Conservation (phyloP, 148 eudicot species). For the Spergularia bocconei region DNA sequence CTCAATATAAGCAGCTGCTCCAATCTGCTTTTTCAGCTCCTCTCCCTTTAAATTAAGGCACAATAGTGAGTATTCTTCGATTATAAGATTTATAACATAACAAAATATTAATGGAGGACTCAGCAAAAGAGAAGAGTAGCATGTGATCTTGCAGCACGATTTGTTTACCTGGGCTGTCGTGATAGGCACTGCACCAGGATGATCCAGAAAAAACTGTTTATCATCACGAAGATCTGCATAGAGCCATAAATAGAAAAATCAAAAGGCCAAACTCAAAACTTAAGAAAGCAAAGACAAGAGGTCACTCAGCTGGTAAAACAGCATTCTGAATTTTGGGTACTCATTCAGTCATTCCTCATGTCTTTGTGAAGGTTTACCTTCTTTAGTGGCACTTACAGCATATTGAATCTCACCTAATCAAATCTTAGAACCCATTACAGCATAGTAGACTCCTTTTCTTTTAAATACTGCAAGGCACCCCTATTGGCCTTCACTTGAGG, state of each 20-base stretch:
- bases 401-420: too few species aligned
- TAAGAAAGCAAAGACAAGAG: not conserved
- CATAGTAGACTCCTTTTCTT: too few species aligned
- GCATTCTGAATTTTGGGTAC: not conserved
- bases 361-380: not conserved
- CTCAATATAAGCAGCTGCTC: slow-evolving; percentile 76
- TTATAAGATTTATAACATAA: not conserved
- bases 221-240: slow-evolving; percentile 82
- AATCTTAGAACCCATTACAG: too few species aligned
- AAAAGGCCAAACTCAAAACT: not conserved
- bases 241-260: not conserved
- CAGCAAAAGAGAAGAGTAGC: not conserved
- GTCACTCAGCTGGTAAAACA: not conserved
- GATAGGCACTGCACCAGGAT: slow-evolving; percentile 82
- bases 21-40: slow-evolving; percentile 71
- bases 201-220: slow-evolving; percentile 66
- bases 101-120: not conserved
- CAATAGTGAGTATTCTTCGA: slow-evolving; percentile 2
- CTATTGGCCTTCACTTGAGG: too few species aligned
- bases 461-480: too few species aligned
- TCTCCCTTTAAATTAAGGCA: slow-evolving; percentile 55
- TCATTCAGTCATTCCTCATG: too few species aligned
- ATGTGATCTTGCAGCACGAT: not conserved
- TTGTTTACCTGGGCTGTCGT: slow-evolving; percentile 62
- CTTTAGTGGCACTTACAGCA: too few species aligned